Evolutionary conservation across 441 rosid genomes (phyloP).

Genomic region (Omphalea diandra): DNA sequence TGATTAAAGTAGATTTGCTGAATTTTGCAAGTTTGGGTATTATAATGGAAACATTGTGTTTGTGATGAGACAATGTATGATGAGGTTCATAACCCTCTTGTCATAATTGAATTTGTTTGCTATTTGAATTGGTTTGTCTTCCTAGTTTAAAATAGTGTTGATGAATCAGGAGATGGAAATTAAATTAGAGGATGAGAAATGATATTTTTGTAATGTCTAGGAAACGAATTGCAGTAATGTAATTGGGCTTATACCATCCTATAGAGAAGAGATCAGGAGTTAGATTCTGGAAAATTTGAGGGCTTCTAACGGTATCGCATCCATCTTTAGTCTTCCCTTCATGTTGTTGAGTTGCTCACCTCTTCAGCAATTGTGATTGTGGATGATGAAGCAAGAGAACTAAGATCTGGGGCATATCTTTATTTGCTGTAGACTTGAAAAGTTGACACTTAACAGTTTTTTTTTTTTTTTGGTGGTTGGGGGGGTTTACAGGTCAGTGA

Average conservation of each 20-base stretch:
- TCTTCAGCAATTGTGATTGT: not conserved
- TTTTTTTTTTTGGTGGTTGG: no score
- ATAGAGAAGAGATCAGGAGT: no score
- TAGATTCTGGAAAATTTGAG: not conserved
- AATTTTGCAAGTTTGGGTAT: constrained; percentile 6
- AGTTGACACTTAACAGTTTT: no score
- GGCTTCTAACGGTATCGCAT: not conserved
- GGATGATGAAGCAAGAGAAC: constrained; percentile 4
- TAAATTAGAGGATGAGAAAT: not conserved
- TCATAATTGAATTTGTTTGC: not conserved
- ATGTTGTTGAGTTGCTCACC: not conserved
- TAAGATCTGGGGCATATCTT: not conserved
- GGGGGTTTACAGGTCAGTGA: no score
- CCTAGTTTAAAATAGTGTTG: not conserved
- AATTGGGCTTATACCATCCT: not conserved
- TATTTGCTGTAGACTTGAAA: not conserved
- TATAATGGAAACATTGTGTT: not conserved
- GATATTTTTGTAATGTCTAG: not conserved
- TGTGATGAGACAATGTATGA: not conserved
- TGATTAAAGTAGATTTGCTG: not conserved
- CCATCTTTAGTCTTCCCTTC: not conserved
- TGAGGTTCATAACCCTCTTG: constrained; percentile 1
- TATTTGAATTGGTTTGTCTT: constrained; percentile 6
- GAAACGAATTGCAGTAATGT: not conserved
- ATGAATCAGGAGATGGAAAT: not conserved